These are phyloP conservation scores for Inonotus hispidus DNA, from an alignment of 1,284 basidiomycete genomes.

Conservation along the genomic window DNA sequence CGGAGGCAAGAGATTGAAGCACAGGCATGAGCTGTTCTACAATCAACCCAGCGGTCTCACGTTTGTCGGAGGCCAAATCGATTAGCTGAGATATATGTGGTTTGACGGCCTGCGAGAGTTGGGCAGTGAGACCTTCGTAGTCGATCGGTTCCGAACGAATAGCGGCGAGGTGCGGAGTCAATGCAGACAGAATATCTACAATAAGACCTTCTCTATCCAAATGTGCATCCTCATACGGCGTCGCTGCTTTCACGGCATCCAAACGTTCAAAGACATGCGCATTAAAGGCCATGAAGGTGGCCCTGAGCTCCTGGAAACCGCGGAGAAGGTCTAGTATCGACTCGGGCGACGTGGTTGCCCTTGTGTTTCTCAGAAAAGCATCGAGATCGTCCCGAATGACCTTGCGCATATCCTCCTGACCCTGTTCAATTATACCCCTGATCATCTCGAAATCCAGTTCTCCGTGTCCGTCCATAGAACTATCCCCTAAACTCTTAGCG, in stretches of 20 bases:
- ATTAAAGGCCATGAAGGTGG: conserved; percentile 8
- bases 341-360: not conserved
- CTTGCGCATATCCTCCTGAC: conserved; percentile 52
- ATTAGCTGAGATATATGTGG: conserved; percentile 82
- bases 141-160: conserved; percentile 63
- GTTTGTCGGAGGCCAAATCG: conserved; percentile 78
- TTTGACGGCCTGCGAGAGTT: conserved; percentile 76
- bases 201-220: conserved; percentile 49
- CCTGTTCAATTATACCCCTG: conserved; percentile 61
- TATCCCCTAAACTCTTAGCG: conserved; percentile 52
- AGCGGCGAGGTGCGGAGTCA: conserved; percentile 56
- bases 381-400: conserved; percentile 55
- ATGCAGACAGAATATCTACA: conserved; percentile 49
- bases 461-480: conserved; percentile 62
- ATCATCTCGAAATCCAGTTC: conserved; percentile 74
- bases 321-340: conserved; percentile 9
- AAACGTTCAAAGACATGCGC: conserved; percentile 10
- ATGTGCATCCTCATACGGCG: not conserved
- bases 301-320: conserved; percentile 11
- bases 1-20: conserved; percentile 42
- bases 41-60: conserved; percentile 76
- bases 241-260: conserved; percentile 26
- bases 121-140: conserved; percentile 67
- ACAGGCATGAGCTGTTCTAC: conserved; percentile 67
- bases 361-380: conserved; percentile 33